Evolutionary conservation across 495 filamentous ascomycete genomes (phyloP).

Genomic region (Aspergillus asperescens): DNA sequence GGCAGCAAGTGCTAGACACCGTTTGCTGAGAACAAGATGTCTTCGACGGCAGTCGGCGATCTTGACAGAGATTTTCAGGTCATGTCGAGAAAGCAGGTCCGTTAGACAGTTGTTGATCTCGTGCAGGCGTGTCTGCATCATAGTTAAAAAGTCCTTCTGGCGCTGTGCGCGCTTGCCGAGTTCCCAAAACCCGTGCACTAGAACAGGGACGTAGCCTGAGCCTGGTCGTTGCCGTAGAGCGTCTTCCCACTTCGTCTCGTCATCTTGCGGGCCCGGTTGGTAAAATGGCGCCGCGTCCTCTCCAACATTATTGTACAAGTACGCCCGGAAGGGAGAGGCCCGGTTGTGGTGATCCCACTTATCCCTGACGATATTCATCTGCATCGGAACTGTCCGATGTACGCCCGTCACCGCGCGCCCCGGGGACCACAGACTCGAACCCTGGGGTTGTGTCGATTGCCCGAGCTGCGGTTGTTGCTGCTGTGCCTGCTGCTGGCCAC

Average conservation of each 20-base stretch:
- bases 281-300: constrained; percentile 77
- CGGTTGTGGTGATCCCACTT: constrained; percentile 78
- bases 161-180: constrained; percentile 71
- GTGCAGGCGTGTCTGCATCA: constrained; percentile 76
- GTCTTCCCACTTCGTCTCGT: constrained; percentile 87
- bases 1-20: constrained; percentile 77
- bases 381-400: constrained; percentile 79
- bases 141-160: constrained; percentile 66
- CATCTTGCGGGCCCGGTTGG: constrained; percentile 68
- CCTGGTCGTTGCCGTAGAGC: constrained; percentile 78
- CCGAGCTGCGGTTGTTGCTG: constrained; percentile 35
- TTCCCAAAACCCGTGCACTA: constrained; percentile 61
- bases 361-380: constrained; percentile 67
- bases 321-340: constrained; percentile 76
- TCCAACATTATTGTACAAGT: constrained; percentile 90
- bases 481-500: constrained; percentile 37
- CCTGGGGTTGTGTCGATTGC: constrained; percentile 28
- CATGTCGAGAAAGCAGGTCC: constrained; percentile 74
- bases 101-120: constrained; percentile 82
- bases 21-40: constrained; percentile 72
- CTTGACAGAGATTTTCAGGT: constrained; percentile 72
- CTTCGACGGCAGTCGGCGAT: constrained; percentile 74
- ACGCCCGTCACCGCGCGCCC: constrained; percentile 46
- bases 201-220: constrained; percentile 68
- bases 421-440: constrained; percentile 46